These are phyloP conservation scores for Saccharomycopsis babjevae DNA, from an alignment of 805 yeast species.

Conservation along the genomic window DNA sequence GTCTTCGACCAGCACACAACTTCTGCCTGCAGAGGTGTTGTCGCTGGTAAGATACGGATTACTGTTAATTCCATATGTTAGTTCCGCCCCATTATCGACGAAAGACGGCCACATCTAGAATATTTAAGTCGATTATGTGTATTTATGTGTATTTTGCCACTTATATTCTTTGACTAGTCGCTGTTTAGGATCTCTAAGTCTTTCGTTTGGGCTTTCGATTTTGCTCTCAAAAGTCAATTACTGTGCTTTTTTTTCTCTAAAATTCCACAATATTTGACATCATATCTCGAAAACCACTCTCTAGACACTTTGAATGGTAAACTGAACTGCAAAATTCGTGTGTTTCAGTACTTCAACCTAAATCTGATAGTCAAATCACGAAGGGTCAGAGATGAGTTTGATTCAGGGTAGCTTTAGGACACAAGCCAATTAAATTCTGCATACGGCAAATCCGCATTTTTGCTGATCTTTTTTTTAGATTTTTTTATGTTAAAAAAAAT, in stretches of 20 bases:
- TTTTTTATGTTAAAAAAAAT: background rate
- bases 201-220: background rate
- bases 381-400: background rate
- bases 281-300: background rate
- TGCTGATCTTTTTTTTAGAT: background rate
- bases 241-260: background rate
- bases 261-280: background rate
- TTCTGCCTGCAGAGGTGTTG: background rate
- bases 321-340: too few relatives aligned
- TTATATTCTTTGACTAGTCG: background rate
- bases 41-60: background rate
- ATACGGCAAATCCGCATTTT: background rate
- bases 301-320: too few relatives aligned
- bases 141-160: background rate
- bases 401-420: background rate
- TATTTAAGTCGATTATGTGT: too few relatives aligned
- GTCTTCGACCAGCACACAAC: background rate
- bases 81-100: background rate
- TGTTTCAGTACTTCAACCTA: too few relatives aligned
- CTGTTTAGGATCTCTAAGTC: background rate
- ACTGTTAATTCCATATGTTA: slow-evolving; percentile 13
- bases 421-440: background rate
- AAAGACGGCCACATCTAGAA: slow-evolving; percentile 14
- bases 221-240: too few relatives aligned
- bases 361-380: background rate